These are phyloP conservation scores for Pleomassaria siparia DNA, from an alignment of 2,329 filamentous ascomycete genomes.

Conservation along the genomic window DNA sequence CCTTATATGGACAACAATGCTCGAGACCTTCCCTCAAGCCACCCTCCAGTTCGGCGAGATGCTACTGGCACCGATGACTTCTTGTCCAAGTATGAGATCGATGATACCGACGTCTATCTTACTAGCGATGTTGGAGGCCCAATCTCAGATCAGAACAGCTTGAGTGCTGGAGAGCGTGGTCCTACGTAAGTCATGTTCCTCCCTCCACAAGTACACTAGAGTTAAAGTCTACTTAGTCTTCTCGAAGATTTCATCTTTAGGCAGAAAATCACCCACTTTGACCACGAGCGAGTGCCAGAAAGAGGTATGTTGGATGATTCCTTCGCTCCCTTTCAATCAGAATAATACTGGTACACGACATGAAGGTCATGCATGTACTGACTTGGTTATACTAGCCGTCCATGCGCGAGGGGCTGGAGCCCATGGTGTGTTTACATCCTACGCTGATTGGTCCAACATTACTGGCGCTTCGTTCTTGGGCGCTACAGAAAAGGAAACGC, in stretches of 20 bases:
- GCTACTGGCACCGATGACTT: conserved; percentile 31
- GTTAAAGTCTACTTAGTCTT: too few species aligned
- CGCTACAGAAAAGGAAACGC: conserved; percentile 60
- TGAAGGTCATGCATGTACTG: conserved; percentile 7
- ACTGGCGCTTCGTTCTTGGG: conserved; percentile 67
- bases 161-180: conserved; percentile 68
- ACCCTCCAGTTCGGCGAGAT: conserved; percentile 33
- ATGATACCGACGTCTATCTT: conserved; percentile 39
- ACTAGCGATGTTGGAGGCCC: conserved; percentile 70
- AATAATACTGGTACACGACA: background rate
- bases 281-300: conserved; percentile 65
- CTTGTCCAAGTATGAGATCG: conserved; percentile 39
- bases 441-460: conserved; percentile 66
- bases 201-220: too few species aligned
- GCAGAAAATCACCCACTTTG: conserved; percentile 71
- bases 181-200: too few species aligned
- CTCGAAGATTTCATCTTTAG: conserved; percentile 73
- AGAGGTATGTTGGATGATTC: conserved; percentile 14
- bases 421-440: conserved; percentile 70
- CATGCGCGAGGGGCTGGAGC: conserved; percentile 70
- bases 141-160: conserved; percentile 65
- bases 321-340: background rate
- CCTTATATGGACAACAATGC: conserved; percentile 40
- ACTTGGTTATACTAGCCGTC: conserved; percentile 51
- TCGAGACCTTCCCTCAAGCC: conserved; percentile 29